Evolutionary conservation across 148 eudicot species (phyloP), one percentile per base, ranked within the genome.

Genomic region (Amaranthus hypochondriacus): DNA sequence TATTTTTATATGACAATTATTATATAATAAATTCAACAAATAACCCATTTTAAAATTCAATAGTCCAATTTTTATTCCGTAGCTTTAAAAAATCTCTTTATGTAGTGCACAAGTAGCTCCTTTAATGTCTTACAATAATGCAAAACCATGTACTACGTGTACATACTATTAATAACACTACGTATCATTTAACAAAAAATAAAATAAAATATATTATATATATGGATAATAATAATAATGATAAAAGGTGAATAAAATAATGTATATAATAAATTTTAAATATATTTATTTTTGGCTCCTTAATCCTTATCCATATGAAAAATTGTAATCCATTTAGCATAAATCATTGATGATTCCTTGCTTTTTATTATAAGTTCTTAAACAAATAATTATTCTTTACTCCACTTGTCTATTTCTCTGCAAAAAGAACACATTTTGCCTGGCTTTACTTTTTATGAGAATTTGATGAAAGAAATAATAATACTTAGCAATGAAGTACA

Each of bases 301-400:
- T 11, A 5, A 51, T 76, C 57, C 55, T 46, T 76, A 69, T 69
- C 79, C 73, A 59, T 76, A 9, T 62, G 39, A 28, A 28, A 28
- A 28, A 28, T 28, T 28, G 1, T 28, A 28, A 69, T 69, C 74
- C 62, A 51, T 61, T 53, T 9, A 43, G 54, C 11, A 56, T 54
- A 54, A 54, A 62, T 70, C 56, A 73, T 63, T 13, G 56, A 21
- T 39, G 18, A 56, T 3, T 15, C 18, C 21, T n/a, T 58, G 5
- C 47, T 56, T 48, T 48, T 11, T 50, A 61, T 58, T n/a, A 74
- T 55, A 57, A 66, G 48, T 56, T 55, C 63, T 66, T 75, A 48
- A 28, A 28, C 48, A 48, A 50, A 62, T 66, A 66, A 48, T 75
- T 66, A 75, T 66, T 57, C 61, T 15, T 57, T 28, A 6, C 7